phyloP scores from a whole-genome alignment of 805 yeast species.

The Yarrowia sp. region DNA sequence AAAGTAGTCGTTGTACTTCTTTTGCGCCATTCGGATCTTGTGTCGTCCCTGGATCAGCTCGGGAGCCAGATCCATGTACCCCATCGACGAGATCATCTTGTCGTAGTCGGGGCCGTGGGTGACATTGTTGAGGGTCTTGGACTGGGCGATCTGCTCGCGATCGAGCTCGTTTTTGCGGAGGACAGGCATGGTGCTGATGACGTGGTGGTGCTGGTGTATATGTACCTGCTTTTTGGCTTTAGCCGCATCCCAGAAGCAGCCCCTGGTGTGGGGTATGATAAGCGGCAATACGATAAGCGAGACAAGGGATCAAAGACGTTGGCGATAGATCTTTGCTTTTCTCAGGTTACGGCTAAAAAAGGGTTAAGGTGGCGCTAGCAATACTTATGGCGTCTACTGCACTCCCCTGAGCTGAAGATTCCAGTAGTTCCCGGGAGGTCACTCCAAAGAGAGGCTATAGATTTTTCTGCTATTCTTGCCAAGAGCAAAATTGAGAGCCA shows the following conservation, averaged over 20 bases:
- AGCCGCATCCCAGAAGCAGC: not conserved
- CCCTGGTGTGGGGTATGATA: not conserved
- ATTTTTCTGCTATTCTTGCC: too few species aligned
- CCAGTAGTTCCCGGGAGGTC: too few species aligned
- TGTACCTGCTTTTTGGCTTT: not conserved
- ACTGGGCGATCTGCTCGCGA: not conserved
- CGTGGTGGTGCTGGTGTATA: not conserved
- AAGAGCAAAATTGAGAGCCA: too few species aligned
- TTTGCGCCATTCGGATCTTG: slow-evolving; percentile 36
- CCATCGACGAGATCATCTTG: slow-evolving; percentile 54
- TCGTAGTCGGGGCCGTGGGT: slow-evolving; percentile 46
- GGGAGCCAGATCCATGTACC: slow-evolving; percentile 42
- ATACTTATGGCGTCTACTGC: too few species aligned
- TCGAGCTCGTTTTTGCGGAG: not conserved
- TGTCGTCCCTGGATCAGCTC: slow-evolving; percentile 36
- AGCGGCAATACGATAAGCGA: not conserved
- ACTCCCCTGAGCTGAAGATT: too few species aligned
- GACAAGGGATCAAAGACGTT: too few species aligned
- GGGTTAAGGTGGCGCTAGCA: too few species aligned
- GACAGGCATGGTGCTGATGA: not conserved
- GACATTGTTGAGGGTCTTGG: slow-evolving; percentile 7
- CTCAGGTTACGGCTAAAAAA: too few species aligned
- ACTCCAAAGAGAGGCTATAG: too few species aligned
- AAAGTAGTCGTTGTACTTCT: slow-evolving; percentile 35
- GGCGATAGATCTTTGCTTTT: too few species aligned